Base-by-base conservation (phyloP, 352 stramenopile species). In the Phytophthora crassamura region DNA sequence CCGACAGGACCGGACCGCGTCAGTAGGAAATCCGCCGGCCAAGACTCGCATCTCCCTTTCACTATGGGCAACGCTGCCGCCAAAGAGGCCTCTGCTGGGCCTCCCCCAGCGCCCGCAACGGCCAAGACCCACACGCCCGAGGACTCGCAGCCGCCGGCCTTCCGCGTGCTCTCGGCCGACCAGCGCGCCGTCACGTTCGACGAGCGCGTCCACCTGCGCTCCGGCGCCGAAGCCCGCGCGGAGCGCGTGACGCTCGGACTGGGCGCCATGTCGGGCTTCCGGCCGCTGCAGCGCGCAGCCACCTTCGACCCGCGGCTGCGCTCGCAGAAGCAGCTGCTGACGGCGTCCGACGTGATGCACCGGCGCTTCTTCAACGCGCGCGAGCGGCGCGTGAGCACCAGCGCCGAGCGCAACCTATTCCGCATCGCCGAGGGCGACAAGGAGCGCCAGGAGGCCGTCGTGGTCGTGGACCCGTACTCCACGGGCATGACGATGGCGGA, bases 391-490 rank as follows among this genome's bases (percentile, higher is more conserved):
- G 71, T 82, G 30, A 75, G 61, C 30, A 16, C 67, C 16, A 67
- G 69, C 14, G 62, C 59, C 18, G 69, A 74, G 12, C 75, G 64
- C 59, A 74, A 68, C 40, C 65, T 94, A 25, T 89, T 80, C 61
- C 79, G 80, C 49, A 94, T 91, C 68, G 74, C 78, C 2, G 78
- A 89, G 62, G 43, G 45, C 16, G 66, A 76, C 18, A 60, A 59
- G 32, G 72, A 78, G 38, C 57, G 53, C 6, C 59, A 67, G 28
- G 60, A 85, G n/a, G 87, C 88, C 8, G 82, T 98, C 11, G 91
- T 98, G n/a, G 77, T 99, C 33, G 89, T 99, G 9, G 94, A 98
- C 67, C 95, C 96, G 6, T 99, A 98, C 75, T 98, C 91, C 0
- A 98, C 96, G 45, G 97, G 95, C 59, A 95, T 91, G 70, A 87